Evolutionary conservation across 805 yeast species (phyloP), one percentile per base, ranked within the genome.

Genomic region (Spathaspora boniae): DNA sequence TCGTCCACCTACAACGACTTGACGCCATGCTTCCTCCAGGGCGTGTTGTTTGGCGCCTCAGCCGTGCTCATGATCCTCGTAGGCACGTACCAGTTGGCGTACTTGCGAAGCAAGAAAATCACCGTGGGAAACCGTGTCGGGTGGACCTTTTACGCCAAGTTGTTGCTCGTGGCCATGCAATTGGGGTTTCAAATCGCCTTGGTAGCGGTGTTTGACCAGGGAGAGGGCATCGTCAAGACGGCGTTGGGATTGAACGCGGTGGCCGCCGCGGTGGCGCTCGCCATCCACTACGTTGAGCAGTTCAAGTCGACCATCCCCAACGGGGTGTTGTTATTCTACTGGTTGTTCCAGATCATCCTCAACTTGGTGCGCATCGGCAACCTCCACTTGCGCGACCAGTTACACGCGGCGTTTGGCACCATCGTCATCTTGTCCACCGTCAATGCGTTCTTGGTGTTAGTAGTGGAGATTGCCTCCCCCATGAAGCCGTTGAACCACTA

Each of bases 251-350:
- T 47, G 34, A 62, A 70, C 31, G 41, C 68, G 0, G 40, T 62
- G 2, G 76, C 80, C 1, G 53, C 76, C 9, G 32, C 70, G 2
- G 72, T 83, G 4, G 83, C 78, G 0, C 53, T 74, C 12, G 58
- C 63, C 3, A 58, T 87, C 23, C 82, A 86, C 39, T 83, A 78
- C 58, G 54, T 83, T 40, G 97, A 91, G 54, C 82, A 78, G 50
- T 75, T 71, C 56, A 78, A 84, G 53, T 54, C 79, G 8, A 69
- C 62, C 28, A 74, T 85, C 16, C 78, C 96, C 2, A 76, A 72
- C 46, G 82, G 91, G 2, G 66, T 76, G 0, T 60, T 88, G 31
- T 70, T 91, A 26, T 68, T 82, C 43, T 91, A 76, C 59, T 91
- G 96, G 96, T 62, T 83, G 31, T 66, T 79, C 38, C 66, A 72